phyloP scores from a whole-genome alignment of 2,329 filamentous ascomycete species.

The Penicillium sclerotigenum region DNA sequence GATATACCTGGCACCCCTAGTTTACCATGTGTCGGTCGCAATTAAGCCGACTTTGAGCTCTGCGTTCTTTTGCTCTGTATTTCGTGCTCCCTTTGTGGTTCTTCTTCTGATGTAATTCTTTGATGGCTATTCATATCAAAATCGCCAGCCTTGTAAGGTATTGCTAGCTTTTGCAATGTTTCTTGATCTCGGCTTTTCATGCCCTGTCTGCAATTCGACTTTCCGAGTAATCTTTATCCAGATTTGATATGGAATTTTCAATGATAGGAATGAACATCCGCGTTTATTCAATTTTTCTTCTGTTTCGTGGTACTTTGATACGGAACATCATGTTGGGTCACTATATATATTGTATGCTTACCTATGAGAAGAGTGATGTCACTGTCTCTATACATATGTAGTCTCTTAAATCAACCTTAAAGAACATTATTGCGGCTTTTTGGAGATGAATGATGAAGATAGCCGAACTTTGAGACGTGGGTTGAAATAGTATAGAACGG shows the following conservation, averaged over 20 bases:
- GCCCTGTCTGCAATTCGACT: not conserved
- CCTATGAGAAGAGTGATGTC: not conserved
- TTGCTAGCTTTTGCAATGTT: not conserved
- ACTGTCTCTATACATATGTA: not conserved
- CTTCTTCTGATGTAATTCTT: conserved; percentile 19
- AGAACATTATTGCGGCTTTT: not conserved
- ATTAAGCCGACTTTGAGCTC: not conserved
- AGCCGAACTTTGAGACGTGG: not conserved
- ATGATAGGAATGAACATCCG: not conserved
- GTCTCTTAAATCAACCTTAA: not conserved
- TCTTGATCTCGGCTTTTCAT: not conserved
- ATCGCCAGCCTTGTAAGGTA: conserved; percentile 6
- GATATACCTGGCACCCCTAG: not conserved
- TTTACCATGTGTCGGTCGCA: not conserved
- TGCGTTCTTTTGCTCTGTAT: not conserved
- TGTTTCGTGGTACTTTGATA: not conserved
- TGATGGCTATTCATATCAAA: not conserved
- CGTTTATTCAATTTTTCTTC: not conserved
- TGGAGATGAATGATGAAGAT: not conserved
- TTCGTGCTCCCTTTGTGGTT: not conserved
- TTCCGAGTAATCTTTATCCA: not conserved
- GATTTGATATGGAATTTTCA: not conserved
- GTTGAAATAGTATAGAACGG: not conserved
- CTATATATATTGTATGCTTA: not conserved
- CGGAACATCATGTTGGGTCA: not conserved